phyloP scores from a whole-genome alignment of 2,329 filamentous ascomycete species.

The Neonectria ditissima region DNA sequence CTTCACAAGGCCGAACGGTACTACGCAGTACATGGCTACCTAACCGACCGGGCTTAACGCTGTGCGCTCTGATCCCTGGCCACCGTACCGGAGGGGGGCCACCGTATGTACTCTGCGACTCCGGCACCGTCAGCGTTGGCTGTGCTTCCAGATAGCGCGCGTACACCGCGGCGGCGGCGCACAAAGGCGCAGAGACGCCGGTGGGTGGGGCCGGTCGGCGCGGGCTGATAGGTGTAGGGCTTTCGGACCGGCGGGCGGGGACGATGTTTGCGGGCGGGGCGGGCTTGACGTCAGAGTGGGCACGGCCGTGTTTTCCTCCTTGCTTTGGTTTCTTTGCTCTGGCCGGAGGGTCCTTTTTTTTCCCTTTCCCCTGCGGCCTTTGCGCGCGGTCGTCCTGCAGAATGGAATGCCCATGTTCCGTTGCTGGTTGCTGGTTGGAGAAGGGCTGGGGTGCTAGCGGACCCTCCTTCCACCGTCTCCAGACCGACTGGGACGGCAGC shows the following conservation, averaged over 20 bases:
- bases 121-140: no score
- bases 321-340: conserved; percentile 10
- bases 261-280: conserved; percentile 24
- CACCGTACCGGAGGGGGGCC: background rate
- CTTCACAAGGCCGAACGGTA: background rate
- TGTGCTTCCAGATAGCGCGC: conserved; percentile 23
- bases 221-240: conserved; percentile 45
- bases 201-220: conserved; percentile 41
- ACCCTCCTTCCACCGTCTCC: conserved; percentile 33
- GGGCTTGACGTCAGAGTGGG: conserved; percentile 48
- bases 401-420: conserved; percentile 21
- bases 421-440: conserved; percentile 15
- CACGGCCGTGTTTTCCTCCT: background rate
- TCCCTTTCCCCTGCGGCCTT: conserved; percentile 3
- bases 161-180: conserved; percentile 16
- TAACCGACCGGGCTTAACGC: background rate
- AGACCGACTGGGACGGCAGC: conserved; percentile 13
- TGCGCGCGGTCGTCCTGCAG: no score
- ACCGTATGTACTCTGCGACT: background rate
- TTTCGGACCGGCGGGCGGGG: conserved; percentile 38
- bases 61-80: background rate
- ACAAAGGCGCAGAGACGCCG: conserved; percentile 6
- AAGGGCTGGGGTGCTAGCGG: conserved; percentile 12
- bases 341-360: conserved; percentile 4
- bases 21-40: background rate